Percentiles rank a stretch among this genome's conserved stretches.
Evolutionary conservation across 1,284 basidiomycete genomes (phyloP).

Genomic region (Rhodotorula sp.): DNA sequence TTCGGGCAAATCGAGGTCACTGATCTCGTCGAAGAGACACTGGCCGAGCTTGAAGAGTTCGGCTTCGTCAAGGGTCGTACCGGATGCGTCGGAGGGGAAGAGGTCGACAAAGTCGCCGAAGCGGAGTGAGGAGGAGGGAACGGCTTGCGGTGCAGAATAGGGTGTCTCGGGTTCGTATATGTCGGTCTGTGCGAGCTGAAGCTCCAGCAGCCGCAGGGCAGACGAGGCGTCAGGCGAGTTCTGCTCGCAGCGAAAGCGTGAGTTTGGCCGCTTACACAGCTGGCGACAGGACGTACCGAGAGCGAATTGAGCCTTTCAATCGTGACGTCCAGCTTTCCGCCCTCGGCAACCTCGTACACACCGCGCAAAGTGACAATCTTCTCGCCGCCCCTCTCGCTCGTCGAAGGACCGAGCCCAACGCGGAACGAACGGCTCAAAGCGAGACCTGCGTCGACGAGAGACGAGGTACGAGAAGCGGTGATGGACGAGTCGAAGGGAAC

Average conservation of each 20-base stretch:
- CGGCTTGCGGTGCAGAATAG: conserved; percentile 55
- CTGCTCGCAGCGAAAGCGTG: conserved; percentile 26
- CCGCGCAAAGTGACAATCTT: background rate
- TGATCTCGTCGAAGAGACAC: conserved; percentile 80
- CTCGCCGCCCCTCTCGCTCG: conserved; percentile 53
- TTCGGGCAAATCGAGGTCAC: conserved; percentile 62
- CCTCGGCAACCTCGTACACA: conserved; percentile 3
- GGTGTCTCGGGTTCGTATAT: conserved; percentile 57
- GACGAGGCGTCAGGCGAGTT: conserved; percentile 49
- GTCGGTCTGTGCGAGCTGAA: conserved; percentile 73
- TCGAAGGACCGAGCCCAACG: conserved; percentile 84
- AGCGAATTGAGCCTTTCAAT: conserved; percentile 23
- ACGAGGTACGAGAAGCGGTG: conserved; percentile 63
- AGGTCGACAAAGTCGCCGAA: conserved; percentile 70
- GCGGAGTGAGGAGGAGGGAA: conserved; percentile 65
- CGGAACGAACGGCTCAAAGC: conserved; percentile 84
- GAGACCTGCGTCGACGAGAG: conserved; percentile 75
- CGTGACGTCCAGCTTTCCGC: conserved; percentile 14
- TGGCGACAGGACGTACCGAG: conserved; percentile 16
- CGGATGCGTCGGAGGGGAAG: conserved; percentile 58
- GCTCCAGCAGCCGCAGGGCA: conserved; percentile 68
- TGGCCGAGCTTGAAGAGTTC: conserved; percentile 80
- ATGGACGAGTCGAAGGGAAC: conserved; percentile 56
- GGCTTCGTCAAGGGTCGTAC: conserved; percentile 60
- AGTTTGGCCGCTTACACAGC: background rate